These are phyloP conservation scores for Amphichorda felina DNA, from an alignment of 2,329 filamentous ascomycete genomes.

Conservation along the genomic window DNA sequence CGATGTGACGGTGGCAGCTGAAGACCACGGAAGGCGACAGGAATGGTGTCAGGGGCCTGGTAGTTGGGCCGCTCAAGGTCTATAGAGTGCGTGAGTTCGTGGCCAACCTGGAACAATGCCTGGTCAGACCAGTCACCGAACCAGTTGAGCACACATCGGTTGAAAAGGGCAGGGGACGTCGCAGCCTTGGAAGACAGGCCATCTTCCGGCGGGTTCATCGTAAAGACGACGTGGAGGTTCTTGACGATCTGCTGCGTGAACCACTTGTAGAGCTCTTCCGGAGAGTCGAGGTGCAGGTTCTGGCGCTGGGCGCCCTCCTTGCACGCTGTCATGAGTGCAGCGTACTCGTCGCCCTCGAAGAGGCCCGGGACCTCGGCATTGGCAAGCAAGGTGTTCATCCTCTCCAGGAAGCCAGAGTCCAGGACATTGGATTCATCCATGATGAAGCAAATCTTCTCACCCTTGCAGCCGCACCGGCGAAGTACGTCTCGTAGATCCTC, in stretches of 20 bases:
- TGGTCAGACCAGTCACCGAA: slow-evolving; percentile 99
- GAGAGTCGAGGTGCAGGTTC: slow-evolving; percentile 87
- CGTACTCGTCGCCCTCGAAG: slow-evolving; percentile 98
- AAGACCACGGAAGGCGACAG: slow-evolving; percentile 81
- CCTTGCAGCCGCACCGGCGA: slow-evolving; percentile 88
- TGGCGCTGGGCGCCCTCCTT: slow-evolving; percentile 97
- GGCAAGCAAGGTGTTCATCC: slow-evolving; percentile 97
- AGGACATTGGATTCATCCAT: slow-evolving; percentile 99
- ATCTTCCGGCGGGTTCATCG: slow-evolving; percentile 97
- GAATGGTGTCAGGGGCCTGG: slow-evolving; percentile 78
- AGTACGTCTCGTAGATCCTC: slow-evolving; percentile 93
- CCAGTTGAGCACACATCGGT: slow-evolving; percentile 99
- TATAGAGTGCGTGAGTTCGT: slow-evolving; percentile 90
- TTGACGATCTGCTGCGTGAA: slow-evolving; percentile 99
- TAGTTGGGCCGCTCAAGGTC: slow-evolving; percentile 87
- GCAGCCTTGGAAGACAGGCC: slow-evolving; percentile 92
- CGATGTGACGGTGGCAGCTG: slow-evolving; percentile 78
- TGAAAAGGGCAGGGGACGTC: slow-evolving; percentile 96
- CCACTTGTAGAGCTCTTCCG: slow-evolving; percentile 99
- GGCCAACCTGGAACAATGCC: slow-evolving; percentile 93
- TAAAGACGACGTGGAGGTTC: slow-evolving; percentile 98
- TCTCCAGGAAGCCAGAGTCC: slow-evolving; percentile 95
- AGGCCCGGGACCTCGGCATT: slow-evolving; percentile 99
- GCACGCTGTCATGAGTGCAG: slow-evolving; percentile 97
- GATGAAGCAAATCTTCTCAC: slow-evolving; percentile 99